phyloP scores from a whole-genome alignment of 106 monocot genomes.

The Allium sativum region DNA sequence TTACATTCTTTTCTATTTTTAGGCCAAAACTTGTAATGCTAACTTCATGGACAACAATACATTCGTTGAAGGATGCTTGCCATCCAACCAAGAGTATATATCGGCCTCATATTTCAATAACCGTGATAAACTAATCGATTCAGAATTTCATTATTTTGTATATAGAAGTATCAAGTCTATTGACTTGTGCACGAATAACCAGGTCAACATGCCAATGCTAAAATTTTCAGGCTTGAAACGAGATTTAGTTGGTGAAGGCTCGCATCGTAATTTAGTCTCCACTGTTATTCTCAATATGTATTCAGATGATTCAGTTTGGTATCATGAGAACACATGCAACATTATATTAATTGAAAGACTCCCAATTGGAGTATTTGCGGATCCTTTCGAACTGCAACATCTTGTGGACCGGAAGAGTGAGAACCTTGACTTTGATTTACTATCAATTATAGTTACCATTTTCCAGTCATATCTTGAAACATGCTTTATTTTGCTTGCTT shows the following conservation, averaged over 20 bases:
- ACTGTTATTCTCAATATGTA: slow-evolving; percentile 19
- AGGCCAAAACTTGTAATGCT: slow-evolving; percentile 5
- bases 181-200: slow-evolving; percentile 15
- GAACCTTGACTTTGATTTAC: background rate
- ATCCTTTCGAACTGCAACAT: slow-evolving; percentile 80
- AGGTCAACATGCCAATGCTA: background rate
- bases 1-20: background rate
- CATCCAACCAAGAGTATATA: slow-evolving; percentile 19
- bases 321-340: slow-evolving; percentile 37
- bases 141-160: slow-evolving; percentile 22
- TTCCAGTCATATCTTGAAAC: background rate
- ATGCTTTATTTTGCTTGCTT: slow-evolving; percentile 8
- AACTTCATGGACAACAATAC: background rate
- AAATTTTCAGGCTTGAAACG: slow-evolving; percentile 12
- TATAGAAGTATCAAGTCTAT: slow-evolving; percentile 9
- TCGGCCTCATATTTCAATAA: slow-evolving; percentile 11
- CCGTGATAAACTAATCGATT: slow-evolving; percentile 15
- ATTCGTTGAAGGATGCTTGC: slow-evolving; percentile 11
- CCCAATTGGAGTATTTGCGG: slow-evolving; percentile 77
- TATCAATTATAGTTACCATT: background rate
- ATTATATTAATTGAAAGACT: slow-evolving; percentile 59
- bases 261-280: slow-evolving; percentile 58
- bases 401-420: slow-evolving; percentile 51
- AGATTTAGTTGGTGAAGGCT: slow-evolving; percentile 65
- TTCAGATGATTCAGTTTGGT: slow-evolving; percentile 8